Base-by-base conservation (phyloP, 148 eudicot species). In the Nepenthes gracilis region DNA sequence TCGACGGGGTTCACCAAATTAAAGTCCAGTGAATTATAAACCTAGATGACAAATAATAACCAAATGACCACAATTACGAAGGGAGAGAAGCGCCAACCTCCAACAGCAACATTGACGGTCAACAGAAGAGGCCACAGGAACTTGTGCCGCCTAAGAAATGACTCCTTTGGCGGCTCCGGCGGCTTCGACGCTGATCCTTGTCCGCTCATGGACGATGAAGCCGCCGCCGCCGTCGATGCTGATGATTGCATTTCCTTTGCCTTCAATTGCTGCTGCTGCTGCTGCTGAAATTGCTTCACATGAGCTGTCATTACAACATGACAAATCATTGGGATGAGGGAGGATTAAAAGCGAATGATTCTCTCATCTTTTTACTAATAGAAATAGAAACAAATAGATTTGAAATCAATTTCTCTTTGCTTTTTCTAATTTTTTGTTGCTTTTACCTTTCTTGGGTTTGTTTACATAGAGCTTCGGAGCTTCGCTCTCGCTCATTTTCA, bases 121-220 rank as follows among this genome's bases (percentile, higher is more conserved):
- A 92, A 67, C 33, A 93, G 62, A 58, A 88, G 62, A 61, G 98
- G 98, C 88, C 87, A 80, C 8, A 92, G 2, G 74, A 81, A 88
- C 68, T 76, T 85, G 54, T 83, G 83, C 11, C 96, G 90, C 60
- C 88, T 76, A 23, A 75, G 72, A 62, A 86, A 77, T 4, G 82
- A 75, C 54, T 78, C 67, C 64, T 38, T 78, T 2, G 60, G 68
- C 2, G 64, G 62, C 52, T 51, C 58, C 62, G 68, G 67, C 33
- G 66, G 80, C 66, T 36, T 47, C 9, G 58, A 45, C 50, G 64
- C 64, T 7, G 58, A 58, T 6, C 67, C 70, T 11, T 47, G 23
- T 2, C 57, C 54, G 35, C 47, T 36, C 43, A 48, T 50, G 11
- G 2, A 32, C 60, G 51, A 36, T 8, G 34, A 34, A 36, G 72